Evolutionary conservation across 1,284 basidiomycete species (phyloP), one percentile per base, ranked within the genome.

Genomic region (Malassezia restricta): DNA sequence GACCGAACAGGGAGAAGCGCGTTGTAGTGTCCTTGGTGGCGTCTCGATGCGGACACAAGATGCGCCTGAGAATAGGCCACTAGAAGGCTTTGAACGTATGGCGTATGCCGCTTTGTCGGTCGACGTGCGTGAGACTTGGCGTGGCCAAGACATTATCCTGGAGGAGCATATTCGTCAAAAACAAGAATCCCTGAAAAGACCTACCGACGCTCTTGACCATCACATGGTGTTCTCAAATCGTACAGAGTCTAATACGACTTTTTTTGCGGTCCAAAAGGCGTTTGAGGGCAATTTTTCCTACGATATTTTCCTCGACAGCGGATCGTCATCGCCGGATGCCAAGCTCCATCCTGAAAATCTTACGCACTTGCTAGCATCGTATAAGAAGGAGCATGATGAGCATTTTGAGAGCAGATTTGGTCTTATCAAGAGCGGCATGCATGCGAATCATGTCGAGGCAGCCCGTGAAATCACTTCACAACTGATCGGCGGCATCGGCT

Each of bases 401-500:
- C 83, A 81, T 12, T 94, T 94, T 74, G 78, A 80, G 41, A 59
- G 75, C 0, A 77, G 78, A 1, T 85, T 94, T 66, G 84, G 84
- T 5, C 77, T 83, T 37, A 4, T 24, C 20, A 29, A 30, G 3
- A 8, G 29, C 11, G 37, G 35, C 12, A 61, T 55, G 35, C 33
- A 51, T 43, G 75, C 79, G 51, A 74, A 77, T n/a, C 72, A 86
- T 15, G 76, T 82, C 52, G 76, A 76, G 0, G 91, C 91, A 70
- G 91, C 89, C 1, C 84, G 85, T 65, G 83, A 84, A 12, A 80
- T 92, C 56, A 90, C 87, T 0, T 84, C 90, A 0, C 92, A 88
- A 69, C 79, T 94, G 40, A 75, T 92, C 11, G 90, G 87, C 46
- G 90, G 90, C 35, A 82, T 95, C 42, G 90, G 91, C 9, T 95